Evolutionary conservation across 345 rosid species (phyloP), one percentile per base, ranked within the genome.

Genomic region (Balakata baccata): DNA sequence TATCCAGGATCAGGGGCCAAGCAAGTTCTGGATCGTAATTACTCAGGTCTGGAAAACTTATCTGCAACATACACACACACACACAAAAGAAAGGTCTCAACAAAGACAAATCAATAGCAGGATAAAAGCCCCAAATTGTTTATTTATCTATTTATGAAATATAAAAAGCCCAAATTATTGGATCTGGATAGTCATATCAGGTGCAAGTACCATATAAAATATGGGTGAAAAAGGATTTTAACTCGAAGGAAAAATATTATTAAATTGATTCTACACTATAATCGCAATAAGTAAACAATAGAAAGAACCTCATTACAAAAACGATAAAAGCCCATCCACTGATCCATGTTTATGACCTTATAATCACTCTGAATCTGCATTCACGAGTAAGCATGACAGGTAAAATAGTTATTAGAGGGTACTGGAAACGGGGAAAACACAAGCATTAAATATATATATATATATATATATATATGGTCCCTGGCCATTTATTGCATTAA

Each of bases 1-100:
- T 95, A 87, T 95, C 99, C 81, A 95, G 88, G 79, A 95, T 70
- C 89, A 95, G 81, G 6, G 99, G 99, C 99, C 99, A 95, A 17
- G 99, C 98, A 23, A 92, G 99, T 77, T 86, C 86, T 38, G 98
- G 96, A 83, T 95, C 85, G 45, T 95, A 95, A 75, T 91, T 84
- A 58, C 72, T 58, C 69, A 91, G 77, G 34, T 89, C 98, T 5
- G 98, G 98, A 87, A 95, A 92, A 79, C 90, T 89, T 79, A 92
- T 95, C 98, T 95, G 94, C 76, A 69, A 49, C 74, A 75, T 73
- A 6, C 80, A 50, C 12, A 68, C 78, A 63, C 63, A 10, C 7
- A 22, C 3, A 34, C n/a, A n/a, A n/a, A n/a, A n/a, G 16, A 29
- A 29, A 29, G 34, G 34, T 29, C 16, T 67, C 50, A 65, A 50